A percentile compares a stretch with the other conserved stretches of the same genome.
These are phyloP conservation scores for Rhynchospora tenuis DNA, from an alignment of 176 grass and related monocot species.

Conservation along the genomic window DNA sequence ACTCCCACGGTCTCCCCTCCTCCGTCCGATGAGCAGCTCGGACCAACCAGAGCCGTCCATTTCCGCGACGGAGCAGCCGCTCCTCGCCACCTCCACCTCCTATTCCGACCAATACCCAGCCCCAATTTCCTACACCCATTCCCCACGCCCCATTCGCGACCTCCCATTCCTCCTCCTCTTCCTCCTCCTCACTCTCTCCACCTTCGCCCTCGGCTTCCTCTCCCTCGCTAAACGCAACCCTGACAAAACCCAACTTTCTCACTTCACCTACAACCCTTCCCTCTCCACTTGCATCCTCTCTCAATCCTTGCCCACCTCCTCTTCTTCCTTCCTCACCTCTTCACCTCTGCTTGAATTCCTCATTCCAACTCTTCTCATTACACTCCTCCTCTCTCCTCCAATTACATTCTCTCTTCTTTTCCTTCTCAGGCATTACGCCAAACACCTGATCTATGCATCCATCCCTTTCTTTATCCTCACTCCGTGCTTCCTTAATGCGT, in stretches of 20 bases:
- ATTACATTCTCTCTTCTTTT: conserved; percentile 30
- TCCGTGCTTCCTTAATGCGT: conserved; percentile 38
- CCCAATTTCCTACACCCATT: conserved; percentile 39
- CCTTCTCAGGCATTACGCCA: conserved; percentile 28
- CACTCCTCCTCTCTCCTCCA: conserved; percentile 24
- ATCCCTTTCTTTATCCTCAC: conserved; percentile 49
- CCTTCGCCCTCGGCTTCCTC: conserved; percentile 26
- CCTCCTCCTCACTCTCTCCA: conserved; percentile 39
- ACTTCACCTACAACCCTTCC: conserved; percentile 27
- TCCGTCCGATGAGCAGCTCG: conserved; percentile 16
- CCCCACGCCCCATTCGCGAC: conserved; percentile 40
- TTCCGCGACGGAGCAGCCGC: not conserved
- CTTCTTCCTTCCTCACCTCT: not conserved
- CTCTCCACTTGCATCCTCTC: conserved; percentile 29
- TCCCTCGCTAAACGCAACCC: conserved; percentile 28
- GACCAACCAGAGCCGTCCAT: not conserved
- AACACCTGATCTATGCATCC: conserved; percentile 31
- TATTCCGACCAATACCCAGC: not conserved
- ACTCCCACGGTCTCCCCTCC: not conserved
- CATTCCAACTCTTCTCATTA: conserved; percentile 32
- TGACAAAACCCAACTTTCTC: conserved; percentile 9
- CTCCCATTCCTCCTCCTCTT: conserved; percentile 37
- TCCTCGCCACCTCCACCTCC: not conserved
- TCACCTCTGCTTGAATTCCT: conserved; percentile 26
- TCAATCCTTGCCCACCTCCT: not conserved